Conservation (phyloP, 805 yeast species). For the Yueomyces sinensis region DNA sequence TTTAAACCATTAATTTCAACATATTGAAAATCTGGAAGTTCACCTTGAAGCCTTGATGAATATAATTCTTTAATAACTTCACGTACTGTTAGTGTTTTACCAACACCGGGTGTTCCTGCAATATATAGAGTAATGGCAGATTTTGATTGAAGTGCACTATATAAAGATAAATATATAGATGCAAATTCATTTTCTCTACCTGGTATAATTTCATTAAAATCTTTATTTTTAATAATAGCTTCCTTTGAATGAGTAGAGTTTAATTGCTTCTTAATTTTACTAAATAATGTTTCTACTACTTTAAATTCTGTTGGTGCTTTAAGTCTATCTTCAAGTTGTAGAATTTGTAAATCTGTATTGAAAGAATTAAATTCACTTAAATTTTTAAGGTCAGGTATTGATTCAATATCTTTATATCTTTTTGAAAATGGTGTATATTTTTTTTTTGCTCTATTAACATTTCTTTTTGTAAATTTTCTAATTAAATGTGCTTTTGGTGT, state of each 20-base stretch:
- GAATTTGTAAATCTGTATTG: constrained; percentile 3
- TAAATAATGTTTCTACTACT: constrained; percentile 22
- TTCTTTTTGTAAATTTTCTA: constrained; percentile 21
- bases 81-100: constrained; percentile 86
- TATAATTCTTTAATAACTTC: constrained; percentile 68
- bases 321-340: constrained; percentile 16
- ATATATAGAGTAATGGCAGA: constrained; percentile 79
- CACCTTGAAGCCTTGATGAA: constrained; percentile 25
- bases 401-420: constrained; percentile 14
- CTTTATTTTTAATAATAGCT: constrained; percentile 25
- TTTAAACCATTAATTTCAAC: constrained; percentile 88
- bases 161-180: constrained; percentile 52
- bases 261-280: constrained; percentile 23
- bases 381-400: constrained; percentile 20
- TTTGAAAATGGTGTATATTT: constrained; percentile 19
- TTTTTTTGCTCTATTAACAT: constrained; percentile 20
- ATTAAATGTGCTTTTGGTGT: constrained; percentile 5
- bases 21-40: constrained; percentile 44
- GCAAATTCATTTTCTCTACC: constrained; percentile 80
- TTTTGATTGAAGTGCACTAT: constrained; percentile 53
- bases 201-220: constrained; percentile 45
- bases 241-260: constrained; percentile 31
- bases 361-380: constrained; percentile 16
- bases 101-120: constrained; percentile 97
- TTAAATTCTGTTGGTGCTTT: constrained; percentile 29